A percentile compares a stretch with the other conserved stretches of the same genome.
Conservation (phyloP, 495 filamentous ascomycete genomes). For the Penicillium chermesinum region DNA sequence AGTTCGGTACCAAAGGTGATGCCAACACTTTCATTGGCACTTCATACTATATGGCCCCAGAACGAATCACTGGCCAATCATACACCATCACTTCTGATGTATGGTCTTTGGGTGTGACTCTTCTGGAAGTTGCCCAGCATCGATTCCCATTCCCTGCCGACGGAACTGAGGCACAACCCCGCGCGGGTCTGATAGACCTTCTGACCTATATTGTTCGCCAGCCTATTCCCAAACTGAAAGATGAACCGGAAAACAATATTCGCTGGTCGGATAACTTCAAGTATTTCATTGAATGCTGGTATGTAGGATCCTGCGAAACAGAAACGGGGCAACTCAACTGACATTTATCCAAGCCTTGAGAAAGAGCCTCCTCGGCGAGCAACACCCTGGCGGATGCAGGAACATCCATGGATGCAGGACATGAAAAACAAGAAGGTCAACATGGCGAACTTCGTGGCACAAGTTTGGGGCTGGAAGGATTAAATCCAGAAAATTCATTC, state of each 20-base stretch:
- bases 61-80: conserved; percentile 92
- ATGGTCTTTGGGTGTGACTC: conserved; percentile 92
- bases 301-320: conserved; percentile 41
- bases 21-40: conserved; percentile 99
- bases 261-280: conserved; percentile 96
- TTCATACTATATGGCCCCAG: conserved; percentile 98
- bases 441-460: conserved; percentile 84
- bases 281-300: conserved; percentile 99
- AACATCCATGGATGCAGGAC: conserved; percentile 97
- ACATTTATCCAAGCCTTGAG: conserved; percentile 60
- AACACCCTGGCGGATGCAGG: conserved; percentile 96
- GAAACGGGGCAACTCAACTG: conserved; percentile 2
- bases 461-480: conserved; percentile 92
- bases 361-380: conserved; percentile 85
- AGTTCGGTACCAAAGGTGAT: conserved; percentile 97
- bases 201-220: conserved; percentile 96
- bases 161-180: conserved; percentile 83
- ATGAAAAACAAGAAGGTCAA: conserved; percentile 95
- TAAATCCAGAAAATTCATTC: conserved; percentile 19
- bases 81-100: conserved; percentile 99
- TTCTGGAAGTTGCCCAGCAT: conserved; percentile 96
- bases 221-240: conserved; percentile 91
- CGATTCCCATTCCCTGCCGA: conserved; percentile 97
- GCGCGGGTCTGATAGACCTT: conserved; percentile 87
- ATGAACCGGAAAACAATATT: conserved; percentile 75